Conservation (phyloP, 306 rosid species). For the Carpinus viminea region DNA sequence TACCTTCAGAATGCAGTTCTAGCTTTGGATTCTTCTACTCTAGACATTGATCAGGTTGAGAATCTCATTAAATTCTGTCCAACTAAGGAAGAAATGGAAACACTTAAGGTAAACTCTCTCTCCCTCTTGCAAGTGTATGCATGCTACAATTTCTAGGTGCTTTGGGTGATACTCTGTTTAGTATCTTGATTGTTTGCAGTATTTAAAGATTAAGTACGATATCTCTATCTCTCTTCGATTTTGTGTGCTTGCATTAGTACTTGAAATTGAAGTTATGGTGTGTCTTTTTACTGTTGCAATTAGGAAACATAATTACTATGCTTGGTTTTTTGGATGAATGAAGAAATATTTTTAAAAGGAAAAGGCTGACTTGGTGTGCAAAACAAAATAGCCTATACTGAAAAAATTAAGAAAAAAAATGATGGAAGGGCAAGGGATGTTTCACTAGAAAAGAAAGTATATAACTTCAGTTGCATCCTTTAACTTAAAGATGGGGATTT, state of each 20-base stretch:
- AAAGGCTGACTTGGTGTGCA: background rate
- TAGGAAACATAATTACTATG: background rate
- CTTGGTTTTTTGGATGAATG: background rate
- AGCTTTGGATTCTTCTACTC: constrained; percentile 62
- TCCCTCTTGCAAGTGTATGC: background rate
- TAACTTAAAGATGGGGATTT: background rate
- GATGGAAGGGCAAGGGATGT: background rate
- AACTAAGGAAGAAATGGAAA: constrained; percentile 94
- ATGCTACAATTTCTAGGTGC: constrained; percentile 17
- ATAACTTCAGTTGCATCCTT: background rate
- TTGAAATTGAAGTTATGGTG: background rate
- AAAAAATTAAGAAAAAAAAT: background rate
- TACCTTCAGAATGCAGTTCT: constrained; percentile 53
- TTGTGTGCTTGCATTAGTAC: background rate
- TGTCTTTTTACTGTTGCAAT: background rate
- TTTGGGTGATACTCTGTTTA: constrained; percentile 15
- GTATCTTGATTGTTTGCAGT: constrained; percentile 18
- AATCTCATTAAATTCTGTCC: constrained; percentile 98
- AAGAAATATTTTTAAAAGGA: background rate
- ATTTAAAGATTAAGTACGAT: background rate
- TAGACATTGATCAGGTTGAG: constrained; percentile 87
- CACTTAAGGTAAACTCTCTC: constrained; percentile 59
- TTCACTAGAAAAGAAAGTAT: background rate
- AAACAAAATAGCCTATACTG: background rate
- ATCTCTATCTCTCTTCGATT: background rate